Base-by-base conservation (phyloP, 139 green algal species). In the Pycnococcus provasolii region DNA sequence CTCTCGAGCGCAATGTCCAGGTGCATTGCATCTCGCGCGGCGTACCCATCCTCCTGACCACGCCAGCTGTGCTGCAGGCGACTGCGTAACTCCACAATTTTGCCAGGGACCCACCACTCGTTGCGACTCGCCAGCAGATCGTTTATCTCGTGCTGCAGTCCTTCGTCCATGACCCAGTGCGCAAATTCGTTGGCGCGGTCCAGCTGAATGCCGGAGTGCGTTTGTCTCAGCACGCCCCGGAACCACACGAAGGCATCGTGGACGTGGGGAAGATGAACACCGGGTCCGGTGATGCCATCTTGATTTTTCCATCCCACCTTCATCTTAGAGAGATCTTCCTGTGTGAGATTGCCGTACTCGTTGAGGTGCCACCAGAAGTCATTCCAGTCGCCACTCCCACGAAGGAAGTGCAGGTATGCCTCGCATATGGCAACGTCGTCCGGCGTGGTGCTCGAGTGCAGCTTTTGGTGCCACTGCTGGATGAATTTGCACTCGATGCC, bases 401-500 rank as follows among this genome's bases (percentile, higher is more conserved):
- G 75, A 60, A 95, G 79, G 68, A 87, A 91, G 13, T 80, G 74
- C 15, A 92, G 72, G 84, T 94, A 92, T 1, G 86, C 86, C 67
- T 90, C 82, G 62, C 85, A 89, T 66, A 94, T 91, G 46, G 78
- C 75, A 62, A 94, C 81, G 67, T 94, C 87, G 45, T 90, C 82
- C 5, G 74, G 74, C 2, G 72, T 85, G 13, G 84, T 87, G 75
- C 81, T 85, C 59, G 77, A 80, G 80, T 91, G 84, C 58, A 96
- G 82, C 80, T 96, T 96, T 75, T 96, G 90, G 80, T 96, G 90
- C 89, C 89, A 96, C 76, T 93, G 80, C 83, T 92, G 82, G 68
- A 96, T 67, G 72, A 95, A 96, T 4, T 69, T 65, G 70, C 91
- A 81, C 58, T 96, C 86, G 47, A 92, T 86, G 63, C 90, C 89